phyloP scores from a whole-genome alignment of 2,329 filamentous ascomycete species.

The Trichoderma hamatum region DNA sequence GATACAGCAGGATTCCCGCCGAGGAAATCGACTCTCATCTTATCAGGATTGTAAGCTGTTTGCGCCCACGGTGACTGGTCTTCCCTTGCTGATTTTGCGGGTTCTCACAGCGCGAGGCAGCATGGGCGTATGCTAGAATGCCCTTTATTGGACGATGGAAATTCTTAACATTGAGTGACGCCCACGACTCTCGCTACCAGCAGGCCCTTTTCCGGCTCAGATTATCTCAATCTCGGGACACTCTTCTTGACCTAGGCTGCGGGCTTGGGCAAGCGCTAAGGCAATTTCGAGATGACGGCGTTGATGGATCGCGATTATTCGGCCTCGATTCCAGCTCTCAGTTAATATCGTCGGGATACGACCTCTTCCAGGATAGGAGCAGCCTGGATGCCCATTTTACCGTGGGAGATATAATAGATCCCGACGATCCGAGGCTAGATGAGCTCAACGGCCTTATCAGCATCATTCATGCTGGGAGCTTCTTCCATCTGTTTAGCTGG shows the following conservation, averaged over 20 bases:
- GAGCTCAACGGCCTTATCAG: constrained; percentile 46
- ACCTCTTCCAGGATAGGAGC: constrained; percentile 64
- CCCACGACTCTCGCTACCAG: constrained; percentile 47
- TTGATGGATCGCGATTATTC: constrained; percentile 51
- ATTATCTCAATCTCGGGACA: constrained; percentile 43
- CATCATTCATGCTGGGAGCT: constrained; percentile 53
- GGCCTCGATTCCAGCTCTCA: constrained; percentile 52
- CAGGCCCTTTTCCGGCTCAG: constrained; percentile 48
- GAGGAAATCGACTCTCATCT: constrained; percentile 43
- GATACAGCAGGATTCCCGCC: constrained; percentile 44
- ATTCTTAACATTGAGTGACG: constrained; percentile 50
- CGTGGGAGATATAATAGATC: constrained; percentile 53
- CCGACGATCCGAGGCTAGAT: constrained; percentile 42
- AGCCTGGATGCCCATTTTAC: constrained; percentile 53
- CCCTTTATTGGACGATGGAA: constrained; percentile 55
- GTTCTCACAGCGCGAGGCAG: constrained; percentile 46
- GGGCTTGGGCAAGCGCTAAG: constrained; percentile 55
- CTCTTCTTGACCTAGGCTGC: constrained; percentile 55
- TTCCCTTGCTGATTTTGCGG: neutral
- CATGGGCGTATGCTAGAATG: constrained; percentile 50
- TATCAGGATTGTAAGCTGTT: constrained; percentile 40
- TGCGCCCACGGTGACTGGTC: neutral
- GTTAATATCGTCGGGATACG: constrained; percentile 63
- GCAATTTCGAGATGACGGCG: constrained; percentile 55
- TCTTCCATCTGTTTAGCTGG: constrained; percentile 56